phyloP scores from a whole-genome alignment of 306 rosid genomes.

The Amphicarpaea edgeworthii region DNA sequence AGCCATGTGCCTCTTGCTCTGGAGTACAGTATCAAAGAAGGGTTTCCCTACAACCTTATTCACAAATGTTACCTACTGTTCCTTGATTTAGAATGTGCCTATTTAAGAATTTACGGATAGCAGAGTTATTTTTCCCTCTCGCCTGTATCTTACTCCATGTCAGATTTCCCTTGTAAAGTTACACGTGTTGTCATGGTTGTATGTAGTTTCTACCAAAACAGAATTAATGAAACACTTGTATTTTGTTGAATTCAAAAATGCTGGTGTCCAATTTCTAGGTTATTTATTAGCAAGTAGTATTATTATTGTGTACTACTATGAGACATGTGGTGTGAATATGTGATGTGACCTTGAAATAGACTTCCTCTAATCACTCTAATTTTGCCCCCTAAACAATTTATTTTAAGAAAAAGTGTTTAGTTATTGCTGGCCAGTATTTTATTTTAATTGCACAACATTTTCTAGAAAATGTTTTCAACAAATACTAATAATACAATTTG shows the following conservation, averaged over 20 bases:
- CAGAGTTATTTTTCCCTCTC: not conserved
- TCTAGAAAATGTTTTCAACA: not conserved
- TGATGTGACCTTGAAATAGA: constrained; percentile 14
- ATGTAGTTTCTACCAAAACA: constrained; percentile 4
- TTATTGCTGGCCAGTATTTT: not conserved
- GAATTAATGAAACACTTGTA: not conserved
- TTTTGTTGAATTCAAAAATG: not conserved
- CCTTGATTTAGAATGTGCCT: not conserved
- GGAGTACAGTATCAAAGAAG: not conserved
- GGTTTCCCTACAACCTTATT: not conserved
- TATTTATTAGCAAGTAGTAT: not conserved
- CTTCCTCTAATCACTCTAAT: constrained; percentile 2
- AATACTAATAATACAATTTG: not conserved
- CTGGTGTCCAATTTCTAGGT: not conserved
- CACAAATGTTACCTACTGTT: not conserved
- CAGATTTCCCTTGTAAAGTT: not conserved
- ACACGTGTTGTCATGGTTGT: not conserved
- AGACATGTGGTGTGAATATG: not conserved
- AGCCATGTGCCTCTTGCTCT: constrained; percentile 33
- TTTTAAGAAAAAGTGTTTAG: not conserved
- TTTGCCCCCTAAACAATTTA: not conserved
- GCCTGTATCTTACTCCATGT: not conserved
- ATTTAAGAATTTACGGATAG: not conserved
- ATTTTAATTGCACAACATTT: not conserved
- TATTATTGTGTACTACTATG: constrained; percentile 9